Evolutionary conservation across 371 early-diverging fungal species (phyloP).

Genomic region (Syncephalastrum sp.): DNA sequence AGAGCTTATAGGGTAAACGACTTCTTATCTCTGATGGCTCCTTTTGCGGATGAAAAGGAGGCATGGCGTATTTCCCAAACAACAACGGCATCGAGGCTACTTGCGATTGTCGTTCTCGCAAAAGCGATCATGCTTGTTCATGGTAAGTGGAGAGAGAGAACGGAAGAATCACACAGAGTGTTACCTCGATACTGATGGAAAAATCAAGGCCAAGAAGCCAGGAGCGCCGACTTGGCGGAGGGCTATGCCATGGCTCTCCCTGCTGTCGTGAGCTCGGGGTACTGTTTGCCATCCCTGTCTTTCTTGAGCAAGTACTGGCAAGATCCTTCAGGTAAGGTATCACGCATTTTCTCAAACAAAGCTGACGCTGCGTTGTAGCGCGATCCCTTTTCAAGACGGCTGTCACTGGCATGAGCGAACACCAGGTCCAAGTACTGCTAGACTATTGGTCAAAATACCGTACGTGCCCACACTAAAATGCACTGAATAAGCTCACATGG

Average conservation of each 20-base stretch:
- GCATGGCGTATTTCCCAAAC: conserved; percentile 65
- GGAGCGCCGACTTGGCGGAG: conserved; percentile 43
- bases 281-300: conserved; percentile 69
- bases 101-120: conserved; percentile 58
- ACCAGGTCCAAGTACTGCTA: conserved; percentile 48
- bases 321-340: conserved; percentile 69
- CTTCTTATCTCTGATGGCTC: conserved; percentile 59
- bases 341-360: neutral
- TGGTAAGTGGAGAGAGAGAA: conserved; percentile 12
- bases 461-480: conserved; percentile 23
- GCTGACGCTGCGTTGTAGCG: conserved; percentile 17
- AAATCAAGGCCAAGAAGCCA: conserved; percentile 43
- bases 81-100: conserved; percentile 57
- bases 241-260: conserved; percentile 57
- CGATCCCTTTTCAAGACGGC: conserved; percentile 47
- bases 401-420: conserved; percentile 36
- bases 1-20: conserved; percentile 38
- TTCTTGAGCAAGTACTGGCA: conserved; percentile 84
- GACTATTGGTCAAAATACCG: conserved; percentile 67
- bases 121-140: conserved; percentile 46
- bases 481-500: neutral
- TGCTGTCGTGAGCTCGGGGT: conserved; percentile 48
- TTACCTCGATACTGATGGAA: conserved; percentile 2
- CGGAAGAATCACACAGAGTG: too few species aligned
- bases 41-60: conserved; percentile 27